A percentile compares a stretch with the other conserved stretches of the same genome.
phyloP scores from a whole-genome alignment of 1,139 yeast genomes.

The Pichia norvegensis region DNA sequence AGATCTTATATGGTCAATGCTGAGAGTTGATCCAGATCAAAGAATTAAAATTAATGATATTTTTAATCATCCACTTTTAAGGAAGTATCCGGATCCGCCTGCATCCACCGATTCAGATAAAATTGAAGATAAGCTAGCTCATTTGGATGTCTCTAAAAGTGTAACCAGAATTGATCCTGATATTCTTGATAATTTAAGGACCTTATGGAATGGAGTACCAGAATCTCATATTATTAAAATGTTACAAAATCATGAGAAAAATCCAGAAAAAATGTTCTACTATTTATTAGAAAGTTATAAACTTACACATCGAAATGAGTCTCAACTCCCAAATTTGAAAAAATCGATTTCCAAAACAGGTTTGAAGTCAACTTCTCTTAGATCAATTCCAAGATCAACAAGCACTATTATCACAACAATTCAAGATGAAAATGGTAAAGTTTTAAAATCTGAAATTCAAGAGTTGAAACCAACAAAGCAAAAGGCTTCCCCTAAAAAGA shows the following conservation, averaged over 20 bases:
- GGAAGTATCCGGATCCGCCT: constrained; percentile 36
- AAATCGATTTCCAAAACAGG: constrained; percentile 1
- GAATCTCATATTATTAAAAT: constrained; percentile 47
- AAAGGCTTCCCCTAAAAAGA: constrained; percentile 3
- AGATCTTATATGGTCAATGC: constrained; percentile 63
- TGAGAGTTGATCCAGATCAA: constrained; percentile 68
- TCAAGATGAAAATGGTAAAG: constrained; percentile 31
- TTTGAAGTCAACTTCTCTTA: not conserved
- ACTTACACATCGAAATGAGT: constrained; percentile 32
- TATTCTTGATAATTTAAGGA: constrained; percentile 59
- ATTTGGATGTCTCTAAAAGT: constrained; percentile 23
- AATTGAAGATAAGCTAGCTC: constrained; percentile 24
- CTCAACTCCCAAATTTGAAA: constrained; percentile 2
- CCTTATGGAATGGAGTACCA: constrained; percentile 67
- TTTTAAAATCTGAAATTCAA: constrained; percentile 21
- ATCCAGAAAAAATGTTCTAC: constrained; percentile 70
- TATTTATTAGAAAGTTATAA: constrained; percentile 54
- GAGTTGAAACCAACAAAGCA: constrained; percentile 14
- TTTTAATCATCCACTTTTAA: constrained; percentile 65
- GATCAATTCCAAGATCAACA: constrained; percentile 28
- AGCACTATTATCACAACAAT: constrained; percentile 40
- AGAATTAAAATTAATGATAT: constrained; percentile 75
- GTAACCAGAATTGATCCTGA: constrained; percentile 44
- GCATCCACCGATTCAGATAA: not conserved
- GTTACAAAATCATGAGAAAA: constrained; percentile 49